A percentile compares a stretch with the other conserved stretches of the same genome.
phyloP scores from a whole-genome alignment of 2,329 filamentous ascomycete species.

The Claviceps quebecensis region DNA sequence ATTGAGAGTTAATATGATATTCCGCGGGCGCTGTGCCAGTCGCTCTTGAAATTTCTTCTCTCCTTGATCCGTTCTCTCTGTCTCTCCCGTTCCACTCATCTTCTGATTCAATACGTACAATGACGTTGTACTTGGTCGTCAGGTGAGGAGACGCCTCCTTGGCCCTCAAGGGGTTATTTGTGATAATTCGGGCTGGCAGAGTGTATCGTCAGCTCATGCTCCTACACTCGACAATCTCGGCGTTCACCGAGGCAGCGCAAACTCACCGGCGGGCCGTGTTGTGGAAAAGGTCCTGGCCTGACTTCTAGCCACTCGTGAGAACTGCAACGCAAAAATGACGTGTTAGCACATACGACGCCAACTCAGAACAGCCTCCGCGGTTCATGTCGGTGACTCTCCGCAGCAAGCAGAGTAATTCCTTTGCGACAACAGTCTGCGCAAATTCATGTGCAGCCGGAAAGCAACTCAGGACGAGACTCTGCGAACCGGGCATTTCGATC shows the following conservation, averaged over 20 bases:
- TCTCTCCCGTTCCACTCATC: background rate
- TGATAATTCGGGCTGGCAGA: constrained; percentile 62
- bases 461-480: background rate
- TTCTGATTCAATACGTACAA: constrained; percentile 43
- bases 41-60: background rate
- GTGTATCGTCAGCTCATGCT: background rate
- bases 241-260: background rate
- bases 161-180: constrained; percentile 72
- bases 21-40: background rate
- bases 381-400: too few species aligned
- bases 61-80: background rate
- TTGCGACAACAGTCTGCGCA: too few species aligned
- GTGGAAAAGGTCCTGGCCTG: constrained; percentile 74
- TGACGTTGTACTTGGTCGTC: constrained; percentile 83
- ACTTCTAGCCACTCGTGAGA: constrained; percentile 47
- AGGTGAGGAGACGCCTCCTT: constrained; percentile 85
- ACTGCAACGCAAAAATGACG: constrained; percentile 26
- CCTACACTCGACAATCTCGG: background rate
- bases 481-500: background rate
- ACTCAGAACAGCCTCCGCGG: too few species aligned
- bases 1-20: background rate
- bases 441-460: background rate
- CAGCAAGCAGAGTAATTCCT: too few species aligned
- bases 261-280: constrained; percentile 63
- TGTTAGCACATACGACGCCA: background rate